Evolutionary conservation across 1,284 basidiomycete species (phyloP).

Genomic region (Leccinum pachyderme): DNA sequence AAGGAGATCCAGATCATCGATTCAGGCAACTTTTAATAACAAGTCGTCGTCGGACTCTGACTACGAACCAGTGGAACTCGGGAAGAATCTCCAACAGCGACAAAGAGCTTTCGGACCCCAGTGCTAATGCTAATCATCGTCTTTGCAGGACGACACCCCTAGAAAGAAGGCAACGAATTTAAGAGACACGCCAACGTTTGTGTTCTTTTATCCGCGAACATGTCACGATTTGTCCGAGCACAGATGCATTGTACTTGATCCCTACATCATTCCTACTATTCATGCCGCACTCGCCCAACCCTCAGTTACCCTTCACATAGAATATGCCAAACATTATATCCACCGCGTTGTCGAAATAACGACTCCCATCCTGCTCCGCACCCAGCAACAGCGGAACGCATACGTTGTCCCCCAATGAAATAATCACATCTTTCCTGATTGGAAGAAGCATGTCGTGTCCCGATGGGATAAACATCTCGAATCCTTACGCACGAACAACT

Average conservation of each 20-base stretch:
- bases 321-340: slow-evolving; percentile 36
- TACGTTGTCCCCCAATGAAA: slow-evolving; percentile 44
- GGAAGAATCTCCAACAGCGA: too few relatives aligned
- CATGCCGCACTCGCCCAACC: slow-evolving; percentile 51
- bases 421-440: slow-evolving; percentile 44
- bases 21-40: slow-evolving; percentile 21
- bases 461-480: slow-evolving; percentile 38
- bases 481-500: slow-evolving; percentile 24
- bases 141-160: slow-evolving; percentile 22
- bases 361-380: slow-evolving; percentile 40
- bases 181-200: slow-evolving; percentile 25
- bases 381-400: slow-evolving; percentile 41
- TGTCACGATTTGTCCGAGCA: slow-evolving; percentile 60
- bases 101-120: background rate
- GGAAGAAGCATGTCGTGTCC: slow-evolving; percentile 42
- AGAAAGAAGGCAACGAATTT: slow-evolving; percentile 22
- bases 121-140: slow-evolving; percentile 23
- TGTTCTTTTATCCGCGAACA: slow-evolving; percentile 23
- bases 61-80: background rate
- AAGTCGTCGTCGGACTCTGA: slow-evolving; percentile 31
- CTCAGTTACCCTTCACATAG: slow-evolving; percentile 49
- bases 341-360: slow-evolving; percentile 36
- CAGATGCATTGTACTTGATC: slow-evolving; percentile 58
- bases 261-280: slow-evolving; percentile 61
- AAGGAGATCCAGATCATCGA: slow-evolving; percentile 45